Conservation (phyloP, 768 basidiomycete genomes). For the Suillus variegatus region DNA sequence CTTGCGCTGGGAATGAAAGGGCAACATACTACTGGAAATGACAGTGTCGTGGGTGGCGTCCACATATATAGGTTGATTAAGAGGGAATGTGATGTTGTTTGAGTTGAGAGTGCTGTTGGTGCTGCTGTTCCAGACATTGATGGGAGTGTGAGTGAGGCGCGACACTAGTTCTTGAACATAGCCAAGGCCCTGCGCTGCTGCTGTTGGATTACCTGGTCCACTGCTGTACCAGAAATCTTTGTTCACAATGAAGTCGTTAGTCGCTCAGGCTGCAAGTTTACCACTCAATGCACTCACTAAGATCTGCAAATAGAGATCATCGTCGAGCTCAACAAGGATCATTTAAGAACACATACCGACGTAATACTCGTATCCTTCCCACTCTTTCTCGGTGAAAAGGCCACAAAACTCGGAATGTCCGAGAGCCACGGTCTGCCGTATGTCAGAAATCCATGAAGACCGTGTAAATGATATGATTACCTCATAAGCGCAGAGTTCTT, state of each 20-base stretch:
- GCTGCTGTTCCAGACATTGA: constrained; percentile 43
- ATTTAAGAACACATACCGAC: constrained; percentile 21
- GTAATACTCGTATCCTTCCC: constrained; percentile 50
- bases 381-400: constrained; percentile 53
- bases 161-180: constrained; percentile 47
- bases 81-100: constrained; percentile 36
- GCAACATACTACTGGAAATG: constrained; percentile 35
- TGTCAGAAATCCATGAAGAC: neutral
- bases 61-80: constrained; percentile 42
- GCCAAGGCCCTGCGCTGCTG: constrained; percentile 40
- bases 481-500: constrained; percentile 43
- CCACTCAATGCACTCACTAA: constrained; percentile 12
- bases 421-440: constrained; percentile 44
- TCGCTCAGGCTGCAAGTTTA: constrained; percentile 10
- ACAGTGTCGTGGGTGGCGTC: constrained; percentile 50
- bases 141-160: constrained; percentile 39
- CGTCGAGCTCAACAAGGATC: too few species aligned
- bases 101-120: constrained; percentile 49
- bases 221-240: constrained; percentile 35
- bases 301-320: constrained; percentile 1
- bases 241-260: neutral
- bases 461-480: constrained; percentile 7
- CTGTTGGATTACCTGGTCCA: constrained; percentile 45
- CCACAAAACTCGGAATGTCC: constrained; percentile 51
- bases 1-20: neutral